Conservation (phyloP, 352 stramenopile genomes). For the Phytophthora tentaculata region DNA sequence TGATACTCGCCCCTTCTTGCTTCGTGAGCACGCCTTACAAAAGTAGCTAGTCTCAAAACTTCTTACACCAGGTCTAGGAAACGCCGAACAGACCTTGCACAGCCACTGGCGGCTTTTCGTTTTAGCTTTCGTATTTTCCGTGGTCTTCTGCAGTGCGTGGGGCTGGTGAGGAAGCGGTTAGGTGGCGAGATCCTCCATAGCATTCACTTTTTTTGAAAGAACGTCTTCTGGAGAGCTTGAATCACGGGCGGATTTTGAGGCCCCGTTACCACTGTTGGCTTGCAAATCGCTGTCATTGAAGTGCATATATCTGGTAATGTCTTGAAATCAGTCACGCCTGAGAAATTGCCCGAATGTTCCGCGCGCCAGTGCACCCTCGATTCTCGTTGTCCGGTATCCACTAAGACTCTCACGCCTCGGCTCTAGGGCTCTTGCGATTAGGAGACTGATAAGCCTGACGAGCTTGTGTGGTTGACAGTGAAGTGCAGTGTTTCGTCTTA, state of each 20-base stretch:
- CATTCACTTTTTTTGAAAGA: no score
- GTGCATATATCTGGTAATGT: not conserved
- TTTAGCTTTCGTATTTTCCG: no score
- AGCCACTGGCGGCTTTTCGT: not conserved
- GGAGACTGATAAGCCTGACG: not conserved
- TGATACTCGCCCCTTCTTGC: not conserved
- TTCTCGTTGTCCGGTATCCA: no score
- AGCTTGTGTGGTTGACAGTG: not conserved
- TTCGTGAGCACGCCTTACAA: not conserved
- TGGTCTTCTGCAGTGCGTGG: not conserved
- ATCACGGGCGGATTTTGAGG: no score
- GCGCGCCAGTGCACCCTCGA: not conserved
- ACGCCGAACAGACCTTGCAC: not conserved
- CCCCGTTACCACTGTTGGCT: no score
- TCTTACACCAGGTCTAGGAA: not conserved
- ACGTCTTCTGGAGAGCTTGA: no score
- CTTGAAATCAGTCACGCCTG: not conserved
- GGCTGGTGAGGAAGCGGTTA: no score
- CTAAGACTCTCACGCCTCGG: not conserved
- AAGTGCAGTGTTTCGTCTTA: not conserved
- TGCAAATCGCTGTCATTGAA: no score
- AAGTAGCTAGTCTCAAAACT: conserved; percentile 7
- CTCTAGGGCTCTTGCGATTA: not conserved
- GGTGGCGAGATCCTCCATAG: no score
- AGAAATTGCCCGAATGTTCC: not conserved